Evolutionary conservation across 2,329 filamentous ascomycete genomes (phyloP).

Genomic region (Trematosphaeria pertusa): DNA sequence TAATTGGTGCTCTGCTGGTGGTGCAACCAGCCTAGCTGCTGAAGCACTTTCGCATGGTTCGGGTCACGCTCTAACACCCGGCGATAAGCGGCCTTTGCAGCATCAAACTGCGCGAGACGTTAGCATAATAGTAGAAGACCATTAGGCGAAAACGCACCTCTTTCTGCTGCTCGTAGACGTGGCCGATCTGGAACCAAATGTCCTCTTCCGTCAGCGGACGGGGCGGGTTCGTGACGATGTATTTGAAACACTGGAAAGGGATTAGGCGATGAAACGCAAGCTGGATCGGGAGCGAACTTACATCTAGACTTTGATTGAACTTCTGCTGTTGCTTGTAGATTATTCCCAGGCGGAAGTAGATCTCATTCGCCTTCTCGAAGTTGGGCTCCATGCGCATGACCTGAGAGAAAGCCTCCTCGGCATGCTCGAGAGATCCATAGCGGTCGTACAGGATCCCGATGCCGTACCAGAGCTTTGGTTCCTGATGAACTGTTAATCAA

Average conservation of each 20-base stretch:
- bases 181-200: conserved; percentile 99
- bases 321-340: conserved; percentile 99
- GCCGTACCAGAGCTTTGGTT: conserved; percentile 98
- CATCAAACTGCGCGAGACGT: conserved; percentile 75
- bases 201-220: conserved; percentile 94
- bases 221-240: conserved; percentile 92
- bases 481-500: conserved; percentile 57
- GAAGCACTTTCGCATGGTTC: conserved; percentile 95
- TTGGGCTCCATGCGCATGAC: conserved; percentile 98
- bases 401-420: conserved; percentile 96
- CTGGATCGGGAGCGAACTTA: conserved; percentile 50
- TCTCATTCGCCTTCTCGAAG: conserved; percentile 98
- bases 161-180: conserved; percentile 98
- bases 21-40: conserved; percentile 96
- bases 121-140: conserved; percentile 18
- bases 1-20: conserved; percentile 95
- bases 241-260: conserved; percentile 88
- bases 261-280: conserved; percentile 16
- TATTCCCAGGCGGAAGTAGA: conserved; percentile 98
- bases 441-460: conserved; percentile 97
- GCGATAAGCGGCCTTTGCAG: conserved; percentile 89
- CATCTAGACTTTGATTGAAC: conserved; percentile 89
- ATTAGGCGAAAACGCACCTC: conserved; percentile 71
- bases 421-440: conserved; percentile 95
- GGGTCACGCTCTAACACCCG: conserved; percentile 93